phyloP scores from a whole-genome alignment of 805 yeast species.

The Yamadazyma olivae region DNA sequence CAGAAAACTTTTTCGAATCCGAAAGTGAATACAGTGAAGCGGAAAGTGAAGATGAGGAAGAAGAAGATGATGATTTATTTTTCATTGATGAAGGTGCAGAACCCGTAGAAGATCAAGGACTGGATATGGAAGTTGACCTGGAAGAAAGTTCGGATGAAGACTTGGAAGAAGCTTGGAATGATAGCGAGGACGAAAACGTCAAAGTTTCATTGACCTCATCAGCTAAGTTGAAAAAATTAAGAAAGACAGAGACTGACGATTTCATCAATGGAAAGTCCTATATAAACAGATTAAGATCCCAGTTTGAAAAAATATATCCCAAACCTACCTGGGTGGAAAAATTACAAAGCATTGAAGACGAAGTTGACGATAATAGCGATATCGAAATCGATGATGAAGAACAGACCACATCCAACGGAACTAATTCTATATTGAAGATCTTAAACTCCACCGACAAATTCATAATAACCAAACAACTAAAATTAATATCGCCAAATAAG shows the following conservation, averaged over 20 bases:
- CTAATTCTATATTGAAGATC: constrained; percentile 30
- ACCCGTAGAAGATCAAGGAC: constrained; percentile 8
- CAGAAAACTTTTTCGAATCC: constrained; percentile 52
- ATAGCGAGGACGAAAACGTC: constrained; percentile 84
- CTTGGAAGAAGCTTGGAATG: constrained; percentile 62
- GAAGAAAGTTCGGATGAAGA: constrained; percentile 24
- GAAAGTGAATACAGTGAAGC: constrained; percentile 33
- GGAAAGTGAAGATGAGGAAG: constrained; percentile 27
- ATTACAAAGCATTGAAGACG: constrained; percentile 23
- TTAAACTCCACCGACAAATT: constrained; percentile 34
- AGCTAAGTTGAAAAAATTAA: constrained; percentile 67
- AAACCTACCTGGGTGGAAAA: constrained; percentile 75
- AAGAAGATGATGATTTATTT: constrained; percentile 38
- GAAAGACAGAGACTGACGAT: constrained; percentile 55
- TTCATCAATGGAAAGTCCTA: constrained; percentile 59
- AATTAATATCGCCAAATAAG: constrained; percentile 63
- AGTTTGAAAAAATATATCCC: constrained; percentile 72
- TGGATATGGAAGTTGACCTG: constrained; percentile 21
- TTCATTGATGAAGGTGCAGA: constrained; percentile 39
- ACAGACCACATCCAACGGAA: constrained; percentile 17
- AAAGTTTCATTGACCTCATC: constrained; percentile 56
- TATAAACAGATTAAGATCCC: constrained; percentile 62
- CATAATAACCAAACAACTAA: constrained; percentile 42
- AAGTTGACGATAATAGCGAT: constrained; percentile 22
- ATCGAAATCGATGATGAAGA: constrained; percentile 19